A percentile compares a stretch with the other conserved stretches of the same genome.
Conservation (phyloP, 1,284 basidiomycete species). For the Cystobasidium slooffiae region DNA sequence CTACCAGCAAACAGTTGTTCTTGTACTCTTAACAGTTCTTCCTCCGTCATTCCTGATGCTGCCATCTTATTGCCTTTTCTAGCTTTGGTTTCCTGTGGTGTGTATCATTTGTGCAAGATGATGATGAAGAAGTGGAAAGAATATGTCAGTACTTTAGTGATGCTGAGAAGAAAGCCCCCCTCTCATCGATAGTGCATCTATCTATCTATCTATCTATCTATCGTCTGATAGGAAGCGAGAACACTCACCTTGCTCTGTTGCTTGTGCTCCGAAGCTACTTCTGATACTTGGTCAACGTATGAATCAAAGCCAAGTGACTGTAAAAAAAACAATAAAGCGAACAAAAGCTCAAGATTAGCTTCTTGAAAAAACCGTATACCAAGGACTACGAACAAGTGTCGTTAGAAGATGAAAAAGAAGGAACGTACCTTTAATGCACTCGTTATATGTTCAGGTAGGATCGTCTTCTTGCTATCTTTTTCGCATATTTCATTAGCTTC, state of each 20-base stretch:
- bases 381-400: too few relatives aligned
- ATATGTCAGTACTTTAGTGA: too few relatives aligned
- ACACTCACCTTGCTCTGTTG: slow-evolving; percentile 77
- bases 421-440: slow-evolving; percentile 83
- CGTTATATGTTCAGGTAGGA: slow-evolving; percentile 96
- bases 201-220: background rate
- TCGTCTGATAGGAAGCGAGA: background rate
- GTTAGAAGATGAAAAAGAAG: too few relatives aligned
- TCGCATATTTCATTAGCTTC: slow-evolving; percentile 99
- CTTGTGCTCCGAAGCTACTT: slow-evolving; percentile 92
- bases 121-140: background rate
- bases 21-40: slow-evolving; percentile 84
- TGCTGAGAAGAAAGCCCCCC: too few relatives aligned
- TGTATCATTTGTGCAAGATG: too few relatives aligned
- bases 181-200: too few relatives aligned
- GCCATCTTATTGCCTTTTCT: slow-evolving; percentile 47
- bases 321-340: slow-evolving; percentile 12
- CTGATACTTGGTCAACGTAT: slow-evolving; percentile 84
- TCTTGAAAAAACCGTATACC: background rate
- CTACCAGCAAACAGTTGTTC: slow-evolving; percentile 89
- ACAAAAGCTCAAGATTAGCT: background rate
- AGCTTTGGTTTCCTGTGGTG: slow-evolving; percentile 31
- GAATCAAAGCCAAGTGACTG: slow-evolving; percentile 87
- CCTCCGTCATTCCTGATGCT: slow-evolving; percentile 85
- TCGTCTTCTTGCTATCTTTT: slow-evolving; percentile 98